phyloP scores from a whole-genome alignment of 352 stramenopile species.

The Phytophthora chlamydospora region DNA sequence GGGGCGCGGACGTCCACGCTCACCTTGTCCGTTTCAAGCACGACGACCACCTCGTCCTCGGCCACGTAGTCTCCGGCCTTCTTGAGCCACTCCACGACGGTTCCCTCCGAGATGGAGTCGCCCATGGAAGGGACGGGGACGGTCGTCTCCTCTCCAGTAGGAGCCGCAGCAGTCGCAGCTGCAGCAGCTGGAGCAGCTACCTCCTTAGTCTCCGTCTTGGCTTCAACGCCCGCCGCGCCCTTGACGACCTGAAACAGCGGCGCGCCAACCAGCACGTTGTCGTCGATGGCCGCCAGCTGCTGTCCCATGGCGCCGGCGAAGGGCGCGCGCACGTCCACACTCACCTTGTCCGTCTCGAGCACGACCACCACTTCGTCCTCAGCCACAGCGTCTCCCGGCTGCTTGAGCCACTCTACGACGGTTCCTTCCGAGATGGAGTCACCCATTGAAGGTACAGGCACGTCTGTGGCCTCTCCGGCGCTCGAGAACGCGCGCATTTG shows the following conservation, averaged over 20 bases:
- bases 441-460: slow-evolving; percentile 89
- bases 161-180: slow-evolving; percentile 7
- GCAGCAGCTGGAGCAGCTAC: slow-evolving; percentile 26
- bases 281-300: slow-evolving; percentile 91
- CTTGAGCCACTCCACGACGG: slow-evolving; percentile 95
- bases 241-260: slow-evolving; percentile 94
- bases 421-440: slow-evolving; percentile 99
- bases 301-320: slow-evolving; percentile 90
- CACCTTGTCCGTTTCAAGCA: slow-evolving; percentile 97
- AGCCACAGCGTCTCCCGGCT: slow-evolving; percentile 92
- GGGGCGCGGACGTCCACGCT: slow-evolving; percentile 91
- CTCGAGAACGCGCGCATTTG: slow-evolving; percentile 49
- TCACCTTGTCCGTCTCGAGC: slow-evolving; percentile 99
- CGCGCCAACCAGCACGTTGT: slow-evolving; percentile 95
- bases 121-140: slow-evolving; percentile 86
- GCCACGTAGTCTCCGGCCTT: slow-evolving; percentile 90
- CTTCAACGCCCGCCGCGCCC: slow-evolving; percentile 52
- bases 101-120: slow-evolving; percentile 98
- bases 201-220: slow-evolving; percentile 23
- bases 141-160: slow-evolving; percentile 41
- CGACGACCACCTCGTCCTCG: slow-evolving; percentile 95
- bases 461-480: slow-evolving; percentile 39
- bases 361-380: slow-evolving; percentile 98
- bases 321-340: slow-evolving; percentile 87
- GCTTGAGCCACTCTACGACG: slow-evolving; percentile 96